phyloP scores from a whole-genome alignment of 495 filamentous ascomycete species.

The Pyrenopolyporus hunteri region DNA sequence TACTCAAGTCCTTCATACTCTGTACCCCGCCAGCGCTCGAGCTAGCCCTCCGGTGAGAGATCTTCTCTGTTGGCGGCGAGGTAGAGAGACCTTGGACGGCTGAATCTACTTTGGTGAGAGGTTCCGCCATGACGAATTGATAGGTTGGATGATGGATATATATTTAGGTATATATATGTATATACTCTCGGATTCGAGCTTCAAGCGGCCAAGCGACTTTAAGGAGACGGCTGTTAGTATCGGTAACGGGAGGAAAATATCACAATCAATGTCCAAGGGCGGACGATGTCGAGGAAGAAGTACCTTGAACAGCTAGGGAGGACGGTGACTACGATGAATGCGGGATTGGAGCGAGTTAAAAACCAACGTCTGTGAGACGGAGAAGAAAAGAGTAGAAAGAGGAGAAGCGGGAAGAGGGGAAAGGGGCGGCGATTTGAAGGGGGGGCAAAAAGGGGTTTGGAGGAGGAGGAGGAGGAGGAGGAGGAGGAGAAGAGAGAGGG shows the following conservation, averaged over 20 bases:
- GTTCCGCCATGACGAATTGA: conserved; percentile 44
- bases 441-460: conserved; percentile 33
- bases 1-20: conserved; percentile 88
- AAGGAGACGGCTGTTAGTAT: conserved; percentile 5
- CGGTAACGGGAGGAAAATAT: not conserved
- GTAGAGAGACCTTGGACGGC: conserved; percentile 78
- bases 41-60: conserved; percentile 65
- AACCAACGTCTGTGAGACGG: conserved; percentile 37
- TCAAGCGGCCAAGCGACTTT: conserved; percentile 17
- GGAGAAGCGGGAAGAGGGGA: conserved; percentile 27
- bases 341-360: conserved; percentile 34
- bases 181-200: conserved; percentile 15
- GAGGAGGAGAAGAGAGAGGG: conserved; percentile 28
- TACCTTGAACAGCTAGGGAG: conserved; percentile 35
- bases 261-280: not conserved
- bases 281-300: conserved; percentile 1
- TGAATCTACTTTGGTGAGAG: conserved; percentile 85
- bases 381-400: conserved; percentile 34
- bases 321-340: conserved; percentile 27
- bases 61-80: conserved; percentile 67
- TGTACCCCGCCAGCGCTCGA: conserved; percentile 70
- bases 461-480: conserved; percentile 33
- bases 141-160: no score
- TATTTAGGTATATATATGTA: conserved; percentile 10
- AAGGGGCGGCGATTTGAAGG: conserved; percentile 32